Evolutionary conservation across 768 basidiomycete species (phyloP), one percentile per base, ranked within the genome.

Genomic region (Obba rivulosa): DNA sequence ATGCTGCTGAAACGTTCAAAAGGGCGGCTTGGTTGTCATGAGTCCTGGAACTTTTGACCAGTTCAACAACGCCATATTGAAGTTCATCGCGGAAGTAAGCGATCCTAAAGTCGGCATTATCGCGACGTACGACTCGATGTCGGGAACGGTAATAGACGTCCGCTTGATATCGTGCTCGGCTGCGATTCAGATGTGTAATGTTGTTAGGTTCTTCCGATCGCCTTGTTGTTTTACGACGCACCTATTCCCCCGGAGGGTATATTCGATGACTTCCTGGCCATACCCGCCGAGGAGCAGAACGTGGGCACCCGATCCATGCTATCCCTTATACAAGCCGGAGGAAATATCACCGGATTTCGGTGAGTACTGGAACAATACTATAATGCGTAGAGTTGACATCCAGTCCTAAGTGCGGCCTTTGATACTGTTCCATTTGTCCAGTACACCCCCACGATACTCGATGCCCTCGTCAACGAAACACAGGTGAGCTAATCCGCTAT

Each of bases 151-250:
- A n/a, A n/a, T n/a, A n/a, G n/a, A n/a, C n/a, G n/a, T n/a, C n/a
- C n/a, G n/a, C n/a, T n/a, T n/a, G n/a, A n/a, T n/a, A n/a, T n/a
- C n/a, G n/a, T n/a, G n/a, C n/a, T n/a, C n/a, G n/a, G n/a, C n/a
- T n/a, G n/a, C n/a, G n/a, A n/a, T n/a, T n/a, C n/a, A n/a, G n/a
- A n/a, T n/a, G n/a, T 13, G 13, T 13, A 48, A 13, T 21, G 35
- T 3, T 25, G 25, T 21, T 28, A 46, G 57, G 28, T 34, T 49
- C 51, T 35, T 50, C 48, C 22, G 53, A 55, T 55, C 48, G 62
- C 64, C 5, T 43, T 79, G 2, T 43, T 84, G 23, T 85, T 85
- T 62, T 84, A 85, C 54, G 76, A 85, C 54, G 76, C 54, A 0
- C 81, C 81, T 13, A 67, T 58, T 0, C 71, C 71, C 1, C 79